Evolutionary conservation across 1,284 basidiomycete species (phyloP).

Genomic region (Rhodotorula mucilaginosa): DNA sequence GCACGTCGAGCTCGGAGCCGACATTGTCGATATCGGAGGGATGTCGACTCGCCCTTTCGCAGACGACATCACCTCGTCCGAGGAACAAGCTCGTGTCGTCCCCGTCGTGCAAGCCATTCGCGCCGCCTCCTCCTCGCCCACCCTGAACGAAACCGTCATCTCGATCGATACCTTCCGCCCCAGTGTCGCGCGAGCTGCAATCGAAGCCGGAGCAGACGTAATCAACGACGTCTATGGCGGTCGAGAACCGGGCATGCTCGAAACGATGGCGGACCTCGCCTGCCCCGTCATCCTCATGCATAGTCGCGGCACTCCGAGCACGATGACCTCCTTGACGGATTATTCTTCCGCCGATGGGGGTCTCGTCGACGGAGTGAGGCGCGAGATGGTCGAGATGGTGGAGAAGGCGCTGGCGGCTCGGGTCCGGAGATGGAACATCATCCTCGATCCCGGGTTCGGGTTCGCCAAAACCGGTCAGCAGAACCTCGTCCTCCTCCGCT

Average conservation of each 20-base stretch:
- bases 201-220: slow-evolving; percentile 81
- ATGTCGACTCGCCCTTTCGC: slow-evolving; percentile 86
- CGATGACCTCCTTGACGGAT: slow-evolving; percentile 55
- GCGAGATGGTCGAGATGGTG: slow-evolving; percentile 72
- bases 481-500: slow-evolving; percentile 68
- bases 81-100: slow-evolving; percentile 65
- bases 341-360: slow-evolving; percentile 66
- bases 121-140: slow-evolving; percentile 19
- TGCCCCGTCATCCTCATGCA: slow-evolving; percentile 86
- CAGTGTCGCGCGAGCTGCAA: slow-evolving; percentile 71
- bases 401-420: slow-evolving; percentile 70
- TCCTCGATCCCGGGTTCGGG: slow-evolving; percentile 90
- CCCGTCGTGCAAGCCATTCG: slow-evolving; percentile 62
- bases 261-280: slow-evolving; percentile 61
- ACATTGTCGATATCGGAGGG: slow-evolving; percentile 89
- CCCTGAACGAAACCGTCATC: slow-evolving; percentile 56
- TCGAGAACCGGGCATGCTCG: slow-evolving; percentile 65
- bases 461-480: slow-evolving; percentile 84
- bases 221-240: slow-evolving; percentile 94
- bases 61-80: slow-evolving; percentile 63
- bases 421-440: slow-evolving; percentile 81
- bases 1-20: slow-evolving; percentile 58
- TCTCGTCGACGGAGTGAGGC: slow-evolving; percentile 67
- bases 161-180: slow-evolving; percentile 92
- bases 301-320: slow-evolving; percentile 69